Evolutionary conservation across 73 alveolate genomes (phyloP).

Genomic region (Uronychia binucleata): DNA sequence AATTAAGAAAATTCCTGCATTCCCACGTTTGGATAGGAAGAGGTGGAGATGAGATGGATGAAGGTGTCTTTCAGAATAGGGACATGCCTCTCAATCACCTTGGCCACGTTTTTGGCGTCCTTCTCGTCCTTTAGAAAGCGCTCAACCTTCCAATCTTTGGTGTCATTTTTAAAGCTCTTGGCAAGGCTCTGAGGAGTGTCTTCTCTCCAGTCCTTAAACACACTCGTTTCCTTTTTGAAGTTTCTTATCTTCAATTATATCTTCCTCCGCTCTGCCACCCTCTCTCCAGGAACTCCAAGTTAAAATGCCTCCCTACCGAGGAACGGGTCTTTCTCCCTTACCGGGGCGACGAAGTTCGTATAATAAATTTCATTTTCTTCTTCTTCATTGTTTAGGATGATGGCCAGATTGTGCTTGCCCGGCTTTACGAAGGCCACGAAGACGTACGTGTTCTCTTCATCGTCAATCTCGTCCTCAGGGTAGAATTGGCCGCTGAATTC

Average conservation of each 20-base stretch:
- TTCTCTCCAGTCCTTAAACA: conserved; percentile 26
- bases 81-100: neutral
- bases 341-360: neutral
- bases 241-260: neutral
- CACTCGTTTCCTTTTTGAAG: conserved; percentile 20
- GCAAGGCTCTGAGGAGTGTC: conserved; percentile 2
- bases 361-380: neutral
- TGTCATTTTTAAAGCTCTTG: conserved; percentile 34
- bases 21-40: conserved; percentile 7
- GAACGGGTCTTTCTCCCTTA: neutral
- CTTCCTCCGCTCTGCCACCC: conserved; percentile 8
- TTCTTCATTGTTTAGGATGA: neutral
- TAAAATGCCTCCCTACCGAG: neutral
- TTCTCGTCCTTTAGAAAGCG: conserved; percentile 62
- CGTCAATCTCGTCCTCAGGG: conserved; percentile 8
- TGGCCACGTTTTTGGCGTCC: conserved; percentile 4
- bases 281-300: neutral
- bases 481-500: neutral
- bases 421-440: conserved; percentile 20
- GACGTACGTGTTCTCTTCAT: conserved; percentile 7
- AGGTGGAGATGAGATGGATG: neutral
- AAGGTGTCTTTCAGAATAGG: neutral
- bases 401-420: conserved; percentile 6
- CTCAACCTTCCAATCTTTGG: conserved; percentile 54
- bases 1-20: conserved; percentile 6